These are phyloP conservation scores for Quercus rubra DNA, from an alignment of 306 rosid genomes.

Conservation along the genomic window DNA sequence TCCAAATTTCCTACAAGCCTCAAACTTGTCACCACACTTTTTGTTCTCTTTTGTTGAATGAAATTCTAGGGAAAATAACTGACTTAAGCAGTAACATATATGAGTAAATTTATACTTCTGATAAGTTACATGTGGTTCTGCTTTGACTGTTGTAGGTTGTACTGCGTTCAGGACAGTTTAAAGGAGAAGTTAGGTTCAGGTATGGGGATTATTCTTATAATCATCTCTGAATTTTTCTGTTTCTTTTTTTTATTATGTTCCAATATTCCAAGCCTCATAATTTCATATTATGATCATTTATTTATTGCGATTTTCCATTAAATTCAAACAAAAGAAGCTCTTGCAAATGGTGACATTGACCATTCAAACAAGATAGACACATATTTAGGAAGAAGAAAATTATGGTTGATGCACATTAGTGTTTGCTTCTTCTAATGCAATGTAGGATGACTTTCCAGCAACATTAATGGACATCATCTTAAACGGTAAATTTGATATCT, in stretches of 20 bases:
- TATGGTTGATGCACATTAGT: background rate
- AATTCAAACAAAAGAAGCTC: background rate
- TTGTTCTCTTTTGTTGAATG: background rate
- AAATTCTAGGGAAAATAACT: background rate
- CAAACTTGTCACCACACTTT: background rate
- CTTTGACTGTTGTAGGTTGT: conserved; percentile 49
- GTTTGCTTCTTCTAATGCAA: background rate
- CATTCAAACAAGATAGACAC: background rate
- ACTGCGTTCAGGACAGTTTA: conserved; percentile 75
- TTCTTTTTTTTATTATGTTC: background rate
- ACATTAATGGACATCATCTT: background rate
- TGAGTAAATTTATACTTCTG: background rate
- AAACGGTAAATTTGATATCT: background rate
- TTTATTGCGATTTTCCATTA: background rate
- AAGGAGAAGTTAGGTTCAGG: conserved; percentile 91
- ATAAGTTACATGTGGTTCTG: conserved; percentile 1
- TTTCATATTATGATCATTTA: background rate
- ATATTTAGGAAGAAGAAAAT: background rate
- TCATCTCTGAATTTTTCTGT: conserved; percentile 6
- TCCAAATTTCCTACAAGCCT: background rate
- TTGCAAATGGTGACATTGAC: background rate
- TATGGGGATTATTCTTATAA: conserved; percentile 32
- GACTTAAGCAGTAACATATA: background rate
- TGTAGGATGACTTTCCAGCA: background rate
- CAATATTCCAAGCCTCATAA: conserved; percentile 1